phyloP scores from a whole-genome alignment of 1,284 basidiomycete species.

The Athelia sp. region DNA sequence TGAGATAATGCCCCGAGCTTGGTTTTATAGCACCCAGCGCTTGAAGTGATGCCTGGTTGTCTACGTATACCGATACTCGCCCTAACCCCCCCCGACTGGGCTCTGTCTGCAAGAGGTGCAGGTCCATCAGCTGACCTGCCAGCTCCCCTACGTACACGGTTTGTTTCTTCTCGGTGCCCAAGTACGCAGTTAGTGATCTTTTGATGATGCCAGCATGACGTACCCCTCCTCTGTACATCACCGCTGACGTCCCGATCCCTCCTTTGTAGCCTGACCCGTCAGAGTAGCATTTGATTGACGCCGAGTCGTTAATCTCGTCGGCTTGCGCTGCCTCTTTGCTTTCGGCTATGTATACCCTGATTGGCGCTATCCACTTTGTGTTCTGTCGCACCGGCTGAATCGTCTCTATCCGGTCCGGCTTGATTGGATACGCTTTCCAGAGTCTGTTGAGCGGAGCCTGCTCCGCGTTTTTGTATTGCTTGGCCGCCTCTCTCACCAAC shows the following conservation, averaged over 20 bases:
- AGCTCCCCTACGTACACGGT: constrained; percentile 16
- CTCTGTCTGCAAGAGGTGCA: neutral
- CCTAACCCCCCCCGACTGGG: neutral
- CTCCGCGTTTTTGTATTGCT: neutral
- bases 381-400: constrained; percentile 11
- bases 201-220: neutral
- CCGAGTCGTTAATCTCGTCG: neutral
- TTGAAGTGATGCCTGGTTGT: neutral
- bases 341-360: constrained; percentile 6
- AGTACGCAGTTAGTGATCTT: neutral
- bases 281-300: constrained; percentile 16
- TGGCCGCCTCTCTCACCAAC: neutral
- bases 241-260: constrained; percentile 18
- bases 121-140: constrained; percentile 10
- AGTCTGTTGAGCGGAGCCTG: constrained; percentile 10
- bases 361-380: constrained; percentile 7
- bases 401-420: constrained; percentile 10
- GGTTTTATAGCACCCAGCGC: neutral
- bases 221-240: constrained; percentile 6
- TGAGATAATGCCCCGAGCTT: neutral
- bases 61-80: neutral
- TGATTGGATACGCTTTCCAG: constrained; percentile 1
- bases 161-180: constrained; percentile 10
- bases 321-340: constrained; percentile 6
- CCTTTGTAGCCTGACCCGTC: constrained; percentile 20